Evolutionary conservation across 192 early-diverging fungal genomes (phyloP).

Genomic region (Mortierella claussenii): DNA sequence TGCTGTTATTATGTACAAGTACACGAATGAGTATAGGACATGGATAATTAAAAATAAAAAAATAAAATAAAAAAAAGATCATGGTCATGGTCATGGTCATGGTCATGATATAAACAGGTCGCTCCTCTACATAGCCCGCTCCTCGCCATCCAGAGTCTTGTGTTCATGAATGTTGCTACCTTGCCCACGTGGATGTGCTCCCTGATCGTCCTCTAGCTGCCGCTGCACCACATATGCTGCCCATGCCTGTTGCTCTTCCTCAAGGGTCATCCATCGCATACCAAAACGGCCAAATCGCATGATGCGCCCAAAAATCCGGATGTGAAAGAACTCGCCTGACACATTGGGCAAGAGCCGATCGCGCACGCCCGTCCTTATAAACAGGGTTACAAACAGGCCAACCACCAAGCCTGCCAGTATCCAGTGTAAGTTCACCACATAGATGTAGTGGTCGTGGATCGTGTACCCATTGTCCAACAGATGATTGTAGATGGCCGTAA

Average conservation of each 20-base stretch:
- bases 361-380: conserved; percentile 69
- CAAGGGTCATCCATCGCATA: conserved; percentile 26
- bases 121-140: no score
- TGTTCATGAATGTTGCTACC: no score
- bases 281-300: conserved; percentile 61
- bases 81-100: no score
- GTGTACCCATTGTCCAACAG: conserved; percentile 59
- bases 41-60: no score
- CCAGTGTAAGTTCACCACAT: conserved; percentile 77
- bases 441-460: conserved; percentile 62
- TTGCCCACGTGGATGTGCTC: no score
- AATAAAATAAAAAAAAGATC: no score
- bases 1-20: no score
- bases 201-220: conserved; percentile 37
- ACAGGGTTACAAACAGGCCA: conserved; percentile 67
- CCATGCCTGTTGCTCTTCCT: conserved; percentile 32
- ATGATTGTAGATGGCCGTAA: conserved; percentile 67
- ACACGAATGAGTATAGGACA: no score
- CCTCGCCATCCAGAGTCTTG: no score
- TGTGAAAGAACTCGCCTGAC: conserved; percentile 71
- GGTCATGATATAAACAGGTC: no score
- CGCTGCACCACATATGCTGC: conserved; percentile 32
- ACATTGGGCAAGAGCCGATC: conserved; percentile 73
- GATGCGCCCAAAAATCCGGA: conserved; percentile 63
- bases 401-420: conserved; percentile 66